Evolutionary conservation across 2,329 filamentous ascomycete genomes (phyloP).

Genomic region (Penicillium sp.): DNA sequence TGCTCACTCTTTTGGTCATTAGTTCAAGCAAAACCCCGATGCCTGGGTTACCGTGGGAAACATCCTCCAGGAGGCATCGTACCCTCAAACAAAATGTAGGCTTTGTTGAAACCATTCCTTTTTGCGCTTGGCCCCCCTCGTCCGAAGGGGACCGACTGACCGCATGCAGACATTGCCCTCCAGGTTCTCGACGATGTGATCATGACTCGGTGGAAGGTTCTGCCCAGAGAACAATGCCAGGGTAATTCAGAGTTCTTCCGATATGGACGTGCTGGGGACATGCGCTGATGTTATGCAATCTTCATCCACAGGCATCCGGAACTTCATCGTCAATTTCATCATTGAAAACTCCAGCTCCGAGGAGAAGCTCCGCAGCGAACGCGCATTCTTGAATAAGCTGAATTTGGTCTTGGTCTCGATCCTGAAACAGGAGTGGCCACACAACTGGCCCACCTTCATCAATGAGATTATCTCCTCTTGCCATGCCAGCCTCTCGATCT

Average conservation of each 20-base stretch:
- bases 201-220: conserved; percentile 96
- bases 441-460: conserved; percentile 99
- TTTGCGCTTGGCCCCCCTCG: not conserved
- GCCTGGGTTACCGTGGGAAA: conserved; percentile 97
- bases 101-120: conserved; percentile 17
- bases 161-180: conserved; percentile 69
- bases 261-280: not conserved
- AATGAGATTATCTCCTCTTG: conserved; percentile 98
- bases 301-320: conserved; percentile 71
- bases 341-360: conserved; percentile 88
- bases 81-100: conserved; percentile 94
- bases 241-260: conserved; percentile 46
- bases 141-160: conserved; percentile 24
- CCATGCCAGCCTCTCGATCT: conserved; percentile 91
- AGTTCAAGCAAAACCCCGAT: conserved; percentile 99
- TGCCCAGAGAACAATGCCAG: conserved; percentile 93
- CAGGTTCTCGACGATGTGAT: conserved; percentile 98
- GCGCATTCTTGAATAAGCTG: conserved; percentile 92
- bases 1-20: conserved; percentile 19
- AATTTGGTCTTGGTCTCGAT: conserved; percentile 97
- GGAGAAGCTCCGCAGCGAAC: conserved; percentile 76
- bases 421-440: conserved; percentile 98
- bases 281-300: conserved; percentile 5
- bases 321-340: conserved; percentile 98
- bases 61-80: conserved; percentile 87